Evolutionary conservation across 1,139 yeast genomes (phyloP).

Genomic region (Magnusiomyces suaveolens): DNA sequence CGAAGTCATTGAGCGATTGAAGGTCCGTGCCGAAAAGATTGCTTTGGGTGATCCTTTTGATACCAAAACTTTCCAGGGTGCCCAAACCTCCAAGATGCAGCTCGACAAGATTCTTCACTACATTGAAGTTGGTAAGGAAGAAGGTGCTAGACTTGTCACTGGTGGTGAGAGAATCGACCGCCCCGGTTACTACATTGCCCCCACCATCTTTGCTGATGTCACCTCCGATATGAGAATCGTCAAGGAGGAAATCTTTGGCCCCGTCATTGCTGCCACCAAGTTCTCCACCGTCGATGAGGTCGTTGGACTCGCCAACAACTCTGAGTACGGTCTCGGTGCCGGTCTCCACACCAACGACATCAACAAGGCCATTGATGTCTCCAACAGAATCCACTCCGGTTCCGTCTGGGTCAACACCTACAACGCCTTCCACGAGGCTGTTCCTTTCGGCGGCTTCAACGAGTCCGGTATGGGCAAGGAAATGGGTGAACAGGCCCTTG

Average conservation of each 20-base stretch:
- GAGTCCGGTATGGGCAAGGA: constrained; percentile 83
- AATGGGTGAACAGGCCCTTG: constrained; percentile 69
- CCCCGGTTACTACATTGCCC: constrained; percentile 70
- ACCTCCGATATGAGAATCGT: constrained; percentile 57
- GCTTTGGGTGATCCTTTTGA: constrained; percentile 69
- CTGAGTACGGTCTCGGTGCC: constrained; percentile 77
- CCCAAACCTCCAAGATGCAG: constrained; percentile 71
- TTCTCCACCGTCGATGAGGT: constrained; percentile 67
- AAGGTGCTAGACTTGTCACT: constrained; percentile 64
- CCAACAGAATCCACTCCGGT: constrained; percentile 66
- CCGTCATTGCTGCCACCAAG: constrained; percentile 61
- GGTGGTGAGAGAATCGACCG: constrained; percentile 61
- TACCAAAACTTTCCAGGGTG: constrained; percentile 66
- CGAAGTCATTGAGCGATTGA: constrained; percentile 46
- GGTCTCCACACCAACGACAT: constrained; percentile 65
- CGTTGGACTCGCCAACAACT: constrained; percentile 56
- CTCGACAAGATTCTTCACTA: constrained; percentile 64
- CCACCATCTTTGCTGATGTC: constrained; percentile 70
- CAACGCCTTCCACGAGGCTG: constrained; percentile 67
- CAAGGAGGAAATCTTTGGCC: constrained; percentile 70
- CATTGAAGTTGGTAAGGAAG: constrained; percentile 61
- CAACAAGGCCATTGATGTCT: constrained; percentile 51
- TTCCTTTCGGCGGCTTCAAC: constrained; percentile 67
- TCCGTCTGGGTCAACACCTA: constrained; percentile 73
- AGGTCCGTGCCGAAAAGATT: constrained; percentile 40